Evolutionary conservation across 2,329 filamentous ascomycete genomes (phyloP), one percentile per base, ranked within the genome.

Genomic region (Colletotrichum neosansevieriae): DNA sequence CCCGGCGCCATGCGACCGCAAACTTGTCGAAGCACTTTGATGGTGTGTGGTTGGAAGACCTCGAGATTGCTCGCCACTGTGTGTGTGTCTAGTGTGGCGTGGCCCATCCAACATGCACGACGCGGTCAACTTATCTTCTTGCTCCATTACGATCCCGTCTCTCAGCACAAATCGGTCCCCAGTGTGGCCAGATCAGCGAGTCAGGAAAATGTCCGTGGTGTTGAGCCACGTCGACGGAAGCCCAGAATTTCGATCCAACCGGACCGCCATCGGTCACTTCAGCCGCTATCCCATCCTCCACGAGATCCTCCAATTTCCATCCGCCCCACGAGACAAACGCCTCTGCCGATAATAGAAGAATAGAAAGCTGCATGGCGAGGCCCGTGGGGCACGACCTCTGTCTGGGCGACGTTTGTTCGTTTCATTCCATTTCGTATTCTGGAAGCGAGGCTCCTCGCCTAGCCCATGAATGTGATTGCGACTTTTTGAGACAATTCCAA

Each of bases 281-380:
- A 57, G 36, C 42, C 56, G 58, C 63, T 58, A 53, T 47, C 45
- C 57, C 38, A 63, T 67, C 57, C 51, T 57, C 40, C 65, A 47
- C 62, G 40, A 67, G 50, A 67, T 63, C 67, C 67, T 63, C 57
- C 50, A 67, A 69, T 69, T 69, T 69, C 50, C 51, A 21, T 62
- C 57, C 57, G 51, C 57, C 47, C 51, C 56, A 50, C 58, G 54
- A 65, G 65, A 68, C 61, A 49, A 44, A 29, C 47, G 47, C n/a
- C 36, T 54, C 65, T 58, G 34, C 63, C 50, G 50, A 62, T 57
- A 53, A 62, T 47, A 58, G 44, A 57, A 51, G 42, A 63, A 15
- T 69, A 45, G 9, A 53, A 50, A 40, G 34, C 49, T 69, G 9
- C 11, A 36, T 44, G 9, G 11, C 4, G 44, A 53, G 38, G 61